Evolutionary conservation across 1,284 basidiomycete species (phyloP), one percentile per base, ranked within the genome.

Genomic region (Hemileia vastatrix): DNA sequence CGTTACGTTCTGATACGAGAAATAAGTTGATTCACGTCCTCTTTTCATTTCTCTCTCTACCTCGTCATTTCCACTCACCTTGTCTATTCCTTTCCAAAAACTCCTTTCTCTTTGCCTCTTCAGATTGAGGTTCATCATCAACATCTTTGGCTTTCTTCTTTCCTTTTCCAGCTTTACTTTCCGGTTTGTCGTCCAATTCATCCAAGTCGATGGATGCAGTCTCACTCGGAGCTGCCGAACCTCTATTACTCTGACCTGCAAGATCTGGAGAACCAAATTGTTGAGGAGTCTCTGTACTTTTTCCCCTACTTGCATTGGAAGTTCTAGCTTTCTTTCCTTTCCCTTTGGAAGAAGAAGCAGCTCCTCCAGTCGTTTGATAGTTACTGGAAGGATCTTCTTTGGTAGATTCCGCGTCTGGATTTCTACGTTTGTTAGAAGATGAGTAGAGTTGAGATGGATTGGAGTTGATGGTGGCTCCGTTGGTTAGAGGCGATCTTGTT

Each of bases 31-130:
- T 18, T 23, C 23, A 5, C 4, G 27, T 40, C 19, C 45, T 13
- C 43, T 24, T 2, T 11, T 6, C 15, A 23, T 9, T 23, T n/a
- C 13, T 13, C 8, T 18, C 47, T 9, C 2, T 19, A 6, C 24
- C 64, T 57, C 63, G 60, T 49, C 4, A 24, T 18, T 18, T 8
- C 24, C 1, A 74, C 79, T 58, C 67, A 92, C 90, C 91, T 81
- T 95, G 92, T 71, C 91, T 81, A 75, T 95, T 95, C 66, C 91
- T 82, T 77, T 95, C 91, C 63, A 95, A 78, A 77, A 95, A 95
- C 77, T 94, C 95, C 76, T 83, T 84, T 48, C 92, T 81, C 78
- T 95, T 95, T 74, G 95, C 91, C 77, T 95, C 91, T 73, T 95
- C 92, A n/a, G n/a, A n/a, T n/a, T 13, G 9, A 13, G 11, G 11